Evolutionary conservation across 345 rosid genomes (phyloP).

Genomic region (Raphanus sativus): DNA sequence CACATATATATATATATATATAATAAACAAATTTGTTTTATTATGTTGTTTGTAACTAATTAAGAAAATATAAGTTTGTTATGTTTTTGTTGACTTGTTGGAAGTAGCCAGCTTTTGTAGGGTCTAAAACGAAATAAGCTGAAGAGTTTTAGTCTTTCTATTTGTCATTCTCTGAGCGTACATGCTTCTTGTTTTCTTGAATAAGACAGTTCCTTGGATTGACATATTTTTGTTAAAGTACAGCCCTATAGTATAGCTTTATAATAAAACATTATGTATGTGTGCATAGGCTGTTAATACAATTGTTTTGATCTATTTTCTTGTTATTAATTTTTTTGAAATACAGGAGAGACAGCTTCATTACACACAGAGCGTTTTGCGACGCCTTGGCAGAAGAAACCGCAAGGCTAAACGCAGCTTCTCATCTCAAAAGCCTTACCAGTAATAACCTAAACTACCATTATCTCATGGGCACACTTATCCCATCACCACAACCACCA

Average conservation of each 20-base stretch:
- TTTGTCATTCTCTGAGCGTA: conserved; percentile 21
- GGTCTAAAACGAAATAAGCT: conserved; percentile 10
- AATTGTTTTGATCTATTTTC: neutral
- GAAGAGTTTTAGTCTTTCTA: neutral
- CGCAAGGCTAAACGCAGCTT: conserved; percentile 77
- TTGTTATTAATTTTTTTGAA: neutral
- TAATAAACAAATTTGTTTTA: neutral
- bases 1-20: too few species aligned
- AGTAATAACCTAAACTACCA: conserved; percentile 46
- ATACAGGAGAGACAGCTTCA: conserved; percentile 87
- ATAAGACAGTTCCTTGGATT: conserved; percentile 26
- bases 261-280: neutral
- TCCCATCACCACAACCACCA: conserved; percentile 39
- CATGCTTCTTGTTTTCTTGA: conserved; percentile 20
- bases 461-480: conserved; percentile 53
- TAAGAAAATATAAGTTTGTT: neutral
- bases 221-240: conserved; percentile 18
- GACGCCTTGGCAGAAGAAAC: conserved; percentile 97
- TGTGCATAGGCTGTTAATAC: neutral
- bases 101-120: conserved; percentile 22
- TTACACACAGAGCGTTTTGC: conserved; percentile 97
- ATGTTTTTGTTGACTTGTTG: conserved; percentile 8
- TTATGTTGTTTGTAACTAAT: neutral
- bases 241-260: neutral
- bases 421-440: conserved; percentile 45